Base-by-base conservation (phyloP, 1,284 basidiomycete genomes). In the Ganoderma multipileum region DNA sequence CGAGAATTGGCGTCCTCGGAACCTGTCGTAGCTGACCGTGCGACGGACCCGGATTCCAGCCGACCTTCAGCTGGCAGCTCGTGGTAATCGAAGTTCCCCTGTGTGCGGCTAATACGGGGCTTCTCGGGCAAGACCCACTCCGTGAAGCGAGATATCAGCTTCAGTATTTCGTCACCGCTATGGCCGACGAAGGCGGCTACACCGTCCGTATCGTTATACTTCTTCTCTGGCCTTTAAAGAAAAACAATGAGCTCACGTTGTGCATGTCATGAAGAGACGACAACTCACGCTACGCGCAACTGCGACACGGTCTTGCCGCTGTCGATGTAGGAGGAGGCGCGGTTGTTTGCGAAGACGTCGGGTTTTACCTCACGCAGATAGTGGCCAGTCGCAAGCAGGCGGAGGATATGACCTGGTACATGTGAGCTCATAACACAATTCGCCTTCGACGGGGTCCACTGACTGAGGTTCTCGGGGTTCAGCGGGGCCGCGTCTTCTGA, bases 271-370 rank as follows among this genome's bases (percentile, higher is more conserved):
- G n/a, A n/a, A n/a, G n/a, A n/a, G n/a, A n/a, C n/a, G 64, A 61
- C 6, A 61, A 73, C 76, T 11, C 61, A 83, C 81, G 72, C 77
- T 63, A 73, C 72, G 57, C 77, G 73, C 18, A 85, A 72, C 16
- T 80, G 77, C 1, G 75, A 66, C 47, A 82, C 79, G 2, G 79
- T 77, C 77, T 90, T 91, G 8, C 90, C 89, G 1, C 86, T 87
- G 73, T 92, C 89, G 2, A 93, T 61, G 11, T 63, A 65, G 14
- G 72, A 69, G 1, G 80, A 78, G 23, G 74, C 64, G 6, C 76
- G 75, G 63, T 80, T 81, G 71, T 78, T 76, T 6, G 76, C 75
- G 58, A 80, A 81, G 3, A 77, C 74, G 61, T 80, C 77, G 3
- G 77, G 79, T 14, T 69, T 65, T 14, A 78, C 72, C 42, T 80